Evolutionary conservation across 306 rosid genomes (phyloP), one percentile per base, ranked within the genome.

Genomic region (Carpinus viminea): DNA sequence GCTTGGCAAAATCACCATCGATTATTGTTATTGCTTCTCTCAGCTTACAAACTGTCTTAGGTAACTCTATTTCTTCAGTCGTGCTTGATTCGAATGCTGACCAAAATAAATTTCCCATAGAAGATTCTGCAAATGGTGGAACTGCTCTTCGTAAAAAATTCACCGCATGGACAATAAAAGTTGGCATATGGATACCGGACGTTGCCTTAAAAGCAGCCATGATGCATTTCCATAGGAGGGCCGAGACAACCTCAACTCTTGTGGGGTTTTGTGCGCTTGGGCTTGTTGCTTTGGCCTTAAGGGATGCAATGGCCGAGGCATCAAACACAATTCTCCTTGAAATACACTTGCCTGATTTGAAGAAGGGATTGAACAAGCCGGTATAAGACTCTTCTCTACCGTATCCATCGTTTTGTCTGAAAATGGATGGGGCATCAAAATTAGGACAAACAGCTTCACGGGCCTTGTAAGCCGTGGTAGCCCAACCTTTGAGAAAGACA

Each of bases 401-500:
- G 38, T 8, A 8, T 3, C 28, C 36, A 4, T 45, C 45, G 10
- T 77, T 68, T 1, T 17, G 81, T 4, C 54, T 66, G 13, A 77
- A 77, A 31, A 77, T 38, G 6, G 59, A 0, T 3, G 68, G 68
- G 46, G 50, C 38, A 36, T 69, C 75, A 55, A 77, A 77, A 57
- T 10, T 46, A 41, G 75, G 76, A 70, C 16, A 16, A 17, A 54
- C 13, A 3, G 1, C 28, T 51, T 73, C 64, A 43, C 12, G 3
- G 5, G 66, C 68, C 28, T 43, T 18, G 8, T 7, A 26, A 20
- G 66, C 16, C 5, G 43, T 41, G 15, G 76, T 34, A 16, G 70
- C 81, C 81, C 81, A 78, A 17, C 41, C 28, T 70, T 70, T 78
- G 7, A 78, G 70, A 28, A 78, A 78, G 36, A 54, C 13, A 41